phyloP scores from a whole-genome alignment of 2,329 filamentous ascomycete species.

The Dryadomyces quercus-mongolicae region DNA sequence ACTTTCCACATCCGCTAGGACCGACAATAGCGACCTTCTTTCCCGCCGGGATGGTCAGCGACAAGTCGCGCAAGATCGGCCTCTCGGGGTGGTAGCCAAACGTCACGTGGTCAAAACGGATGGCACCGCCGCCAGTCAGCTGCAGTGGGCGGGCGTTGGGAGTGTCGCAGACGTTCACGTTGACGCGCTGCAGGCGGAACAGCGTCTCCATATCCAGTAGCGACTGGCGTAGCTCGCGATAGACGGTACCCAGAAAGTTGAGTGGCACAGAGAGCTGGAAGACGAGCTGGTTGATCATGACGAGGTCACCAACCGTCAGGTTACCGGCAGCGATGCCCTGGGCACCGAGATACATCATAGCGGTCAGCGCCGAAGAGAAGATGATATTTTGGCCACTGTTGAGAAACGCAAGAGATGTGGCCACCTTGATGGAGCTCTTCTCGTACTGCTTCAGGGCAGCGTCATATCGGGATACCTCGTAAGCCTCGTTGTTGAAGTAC shows the following conservation, averaged over 20 bases:
- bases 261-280: slow-evolving; percentile 95
- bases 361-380: slow-evolving; percentile 84
- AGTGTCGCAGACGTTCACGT: slow-evolving; percentile 71
- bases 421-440: slow-evolving; percentile 90
- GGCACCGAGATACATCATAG: slow-evolving; percentile 96
- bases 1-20: slow-evolving; percentile 91
- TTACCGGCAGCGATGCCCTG: slow-evolving; percentile 72
- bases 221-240: slow-evolving; percentile 88
- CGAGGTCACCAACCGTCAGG: slow-evolving; percentile 86
- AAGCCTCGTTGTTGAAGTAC: slow-evolving; percentile 98
- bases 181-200: slow-evolving; percentile 95
- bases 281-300: slow-evolving; percentile 98
- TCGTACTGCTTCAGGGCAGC: slow-evolving; percentile 77
- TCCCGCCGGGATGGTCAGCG: slow-evolving; percentile 81
- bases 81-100: slow-evolving; percentile 86
- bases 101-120: slow-evolving; percentile 85
- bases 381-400: slow-evolving; percentile 97
- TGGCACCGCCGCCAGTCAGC: slow-evolving; percentile 70
- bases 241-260: slow-evolving; percentile 97
- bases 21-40: slow-evolving; percentile 95
- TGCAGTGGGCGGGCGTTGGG: slow-evolving; percentile 60
- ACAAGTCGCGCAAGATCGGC: slow-evolving; percentile 75
- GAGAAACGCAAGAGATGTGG: slow-evolving; percentile 81
- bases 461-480: slow-evolving; percentile 85
- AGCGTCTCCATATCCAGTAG: slow-evolving; percentile 97